Conservation (phyloP, 208 protist species). For the Crithidia expoeki region DNA sequence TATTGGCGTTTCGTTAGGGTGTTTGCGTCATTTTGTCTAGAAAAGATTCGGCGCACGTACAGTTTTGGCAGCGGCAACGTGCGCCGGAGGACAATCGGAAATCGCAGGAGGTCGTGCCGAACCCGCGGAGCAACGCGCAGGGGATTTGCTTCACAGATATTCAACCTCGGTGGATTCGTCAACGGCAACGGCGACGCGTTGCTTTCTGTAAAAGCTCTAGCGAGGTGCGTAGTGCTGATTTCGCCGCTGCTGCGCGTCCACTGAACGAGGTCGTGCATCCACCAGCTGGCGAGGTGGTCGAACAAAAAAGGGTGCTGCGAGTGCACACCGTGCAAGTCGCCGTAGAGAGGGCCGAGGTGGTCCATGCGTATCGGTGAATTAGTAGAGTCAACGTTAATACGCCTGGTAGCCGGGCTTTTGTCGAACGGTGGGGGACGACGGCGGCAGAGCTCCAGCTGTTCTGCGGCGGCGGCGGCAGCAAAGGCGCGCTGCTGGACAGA, state of each 20-base stretch:
- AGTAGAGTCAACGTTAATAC: not conserved
- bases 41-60: not conserved
- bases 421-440: too few relatives aligned
- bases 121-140: not conserved
- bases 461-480: not conserved
- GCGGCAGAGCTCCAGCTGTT: not conserved
- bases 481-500: not conserved
- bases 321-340: conserved; percentile 2
- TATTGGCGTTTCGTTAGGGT: not conserved
- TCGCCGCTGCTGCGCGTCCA: too few relatives aligned
- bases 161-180: not conserved
- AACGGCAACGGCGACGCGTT: not conserved
- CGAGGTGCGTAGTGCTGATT: too few relatives aligned
- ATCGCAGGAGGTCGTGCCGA: not conserved
- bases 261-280: too few relatives aligned
- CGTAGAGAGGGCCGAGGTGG: not conserved
- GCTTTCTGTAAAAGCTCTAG: not conserved
- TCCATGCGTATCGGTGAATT: not conserved
- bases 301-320: not conserved
- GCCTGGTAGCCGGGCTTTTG: too few relatives aligned
- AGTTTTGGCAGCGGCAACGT: not conserved
- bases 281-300: conserved; percentile 7
- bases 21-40: too few relatives aligned
- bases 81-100: not conserved
- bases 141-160: not conserved